Conservation (phyloP, 2,329 filamentous ascomycete species). For the Westerdykella ornata region DNA sequence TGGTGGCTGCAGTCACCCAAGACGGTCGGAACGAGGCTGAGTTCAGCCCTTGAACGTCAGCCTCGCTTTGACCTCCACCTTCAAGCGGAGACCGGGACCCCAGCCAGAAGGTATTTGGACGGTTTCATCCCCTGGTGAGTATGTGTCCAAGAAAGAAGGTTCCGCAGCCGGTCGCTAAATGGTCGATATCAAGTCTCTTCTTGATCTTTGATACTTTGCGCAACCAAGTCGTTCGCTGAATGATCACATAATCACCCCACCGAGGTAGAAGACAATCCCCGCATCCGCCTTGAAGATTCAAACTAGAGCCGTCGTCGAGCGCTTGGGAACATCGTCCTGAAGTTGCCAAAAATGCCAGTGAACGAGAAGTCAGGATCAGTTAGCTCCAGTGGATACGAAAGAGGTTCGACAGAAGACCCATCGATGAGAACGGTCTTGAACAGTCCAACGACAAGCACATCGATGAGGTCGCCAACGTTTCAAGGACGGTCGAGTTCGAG, state of each 20-base stretch:
- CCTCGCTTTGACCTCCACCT: conserved; percentile 26
- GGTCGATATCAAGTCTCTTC: not conserved
- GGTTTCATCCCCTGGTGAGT: conserved; percentile 18
- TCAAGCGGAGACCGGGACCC: conserved; percentile 30
- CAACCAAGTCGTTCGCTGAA: not conserved
- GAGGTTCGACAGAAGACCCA: too few species aligned
- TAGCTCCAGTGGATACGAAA: not conserved
- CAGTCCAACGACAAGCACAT: conserved; percentile 20
- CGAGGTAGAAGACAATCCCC: conserved; percentile 18
- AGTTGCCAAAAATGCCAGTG: conserved; percentile 23
- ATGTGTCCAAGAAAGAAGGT: not conserved
- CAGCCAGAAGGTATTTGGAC: conserved; percentile 33
- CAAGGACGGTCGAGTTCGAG: conserved; percentile 24
- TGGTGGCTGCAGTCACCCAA: conserved; percentile 26
- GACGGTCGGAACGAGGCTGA: conserved; percentile 36
- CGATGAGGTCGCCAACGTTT: conserved; percentile 30
- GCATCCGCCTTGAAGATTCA: conserved; percentile 20
- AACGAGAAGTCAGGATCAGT: too few species aligned
- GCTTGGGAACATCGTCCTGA: not conserved
- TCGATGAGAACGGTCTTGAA: conserved; percentile 27
- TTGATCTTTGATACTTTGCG: not conserved
- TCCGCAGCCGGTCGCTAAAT: not conserved
- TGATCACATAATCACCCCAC: conserved; percentile 23
- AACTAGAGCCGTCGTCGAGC: not conserved
- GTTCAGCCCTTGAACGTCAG: conserved; percentile 27